Conservation (phyloP, 2,329 filamentous ascomycete species). For the Microcera coccophila region DNA sequence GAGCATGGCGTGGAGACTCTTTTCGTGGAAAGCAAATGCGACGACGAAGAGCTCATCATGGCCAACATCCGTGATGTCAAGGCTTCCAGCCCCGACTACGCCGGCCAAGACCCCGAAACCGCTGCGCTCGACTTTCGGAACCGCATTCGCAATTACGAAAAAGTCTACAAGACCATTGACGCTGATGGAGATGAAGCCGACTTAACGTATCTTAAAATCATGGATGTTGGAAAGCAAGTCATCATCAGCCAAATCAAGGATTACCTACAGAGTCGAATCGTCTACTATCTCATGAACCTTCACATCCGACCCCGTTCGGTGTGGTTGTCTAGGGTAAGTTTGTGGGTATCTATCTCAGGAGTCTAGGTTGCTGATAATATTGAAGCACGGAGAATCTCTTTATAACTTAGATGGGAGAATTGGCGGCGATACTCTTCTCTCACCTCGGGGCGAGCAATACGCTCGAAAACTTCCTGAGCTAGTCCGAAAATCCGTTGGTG, state of each 20-base stretch:
- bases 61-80: constrained; percentile 97
- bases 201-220: constrained; percentile 94
- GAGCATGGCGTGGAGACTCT: constrained; percentile 80
- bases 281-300: constrained; percentile 98
- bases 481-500: constrained; percentile 79
- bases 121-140: constrained; percentile 90
- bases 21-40: constrained; percentile 96
- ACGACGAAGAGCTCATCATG: constrained; percentile 95
- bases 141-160: constrained; percentile 95
- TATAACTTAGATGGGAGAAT: constrained; percentile 90
- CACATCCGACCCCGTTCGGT: constrained; percentile 96
- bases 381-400: constrained; percentile 85
- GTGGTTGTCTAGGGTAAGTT: constrained; percentile 82
- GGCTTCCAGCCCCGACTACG: constrained; percentile 91
- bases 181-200: constrained; percentile 73
- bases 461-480: constrained; percentile 79
- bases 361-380: no score
- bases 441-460: constrained; percentile 81
- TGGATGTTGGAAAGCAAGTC: constrained; percentile 91
- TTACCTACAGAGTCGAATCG: constrained; percentile 91
- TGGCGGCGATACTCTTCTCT: constrained; percentile 85
- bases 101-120: constrained; percentile 86
- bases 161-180: constrained; percentile 91
- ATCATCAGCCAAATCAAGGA: constrained; percentile 98
- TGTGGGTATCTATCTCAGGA: background rate